Evolutionary conservation across 169 alveolate species (phyloP), one percentile per base, ranked within the genome.

Genomic region (Ichthyophthirius multifiliis): DNA sequence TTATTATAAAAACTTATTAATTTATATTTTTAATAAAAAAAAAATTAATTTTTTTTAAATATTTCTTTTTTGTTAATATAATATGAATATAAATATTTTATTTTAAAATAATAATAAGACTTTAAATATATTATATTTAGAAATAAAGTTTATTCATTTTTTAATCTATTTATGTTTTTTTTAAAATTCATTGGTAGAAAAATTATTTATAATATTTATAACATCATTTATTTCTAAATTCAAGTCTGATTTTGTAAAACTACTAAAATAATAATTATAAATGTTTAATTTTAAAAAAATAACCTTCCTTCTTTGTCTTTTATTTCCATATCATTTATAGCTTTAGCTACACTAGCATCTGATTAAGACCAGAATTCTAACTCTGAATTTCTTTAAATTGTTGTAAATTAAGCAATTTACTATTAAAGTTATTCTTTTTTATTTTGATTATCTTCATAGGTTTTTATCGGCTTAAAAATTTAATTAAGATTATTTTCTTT

Each of bases 321-420:
- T 39, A 39, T 27, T 27, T 55, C 71, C 7, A 55, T 55, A 27
- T 55, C 71, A 27, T 55, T 55, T 27, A 55, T 55, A 20, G 71
- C 71, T 55, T 55, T 55, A 18, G 31, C 23, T 55, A 55, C 71
- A 18, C 71, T 55, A 55, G 71, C 71, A 55, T 55, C 71, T 12
- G 71, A 55, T 23, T 55, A 55, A 3, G 71, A 55, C 71, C 71
- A 55, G 31, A 55, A 55, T 23, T 55, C 71, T 20, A 55, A 34
- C 31, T 55, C 71, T 27, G 43, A 27, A 27, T 55, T 27, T 55
- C 71, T 55, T 27, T 55, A 23, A 10, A 55, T 9, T 55, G 31
- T 55, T 0, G 71, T 34, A 1, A 39, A 55, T 27, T 55, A 18
- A 1, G 31, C 27, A 4, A 34, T 39, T 55, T 55, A n/a, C 71